A percentile compares a stretch with the other conserved stretches of the same genome.
Conservation (phyloP, 2,329 filamentous ascomycete species). For the Stachybotrys chlorohalonatus region DNA sequence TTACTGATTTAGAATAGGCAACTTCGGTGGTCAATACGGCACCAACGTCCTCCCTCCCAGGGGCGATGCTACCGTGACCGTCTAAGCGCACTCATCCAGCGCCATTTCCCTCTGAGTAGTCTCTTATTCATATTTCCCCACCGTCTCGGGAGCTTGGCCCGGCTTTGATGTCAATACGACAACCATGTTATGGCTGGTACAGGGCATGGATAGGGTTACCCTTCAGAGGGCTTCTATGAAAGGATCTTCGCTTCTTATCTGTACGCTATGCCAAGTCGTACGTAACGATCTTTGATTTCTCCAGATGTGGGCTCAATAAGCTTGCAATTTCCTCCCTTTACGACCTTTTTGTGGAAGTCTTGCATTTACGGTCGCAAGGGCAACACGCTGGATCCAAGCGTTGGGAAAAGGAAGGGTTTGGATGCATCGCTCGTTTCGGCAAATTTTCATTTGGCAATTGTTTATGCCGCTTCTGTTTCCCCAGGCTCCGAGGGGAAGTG, state of each 20-base stretch:
- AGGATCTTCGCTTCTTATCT: conserved; percentile 22
- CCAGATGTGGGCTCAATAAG: background rate
- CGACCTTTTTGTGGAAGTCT: background rate
- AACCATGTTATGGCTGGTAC: conserved; percentile 2
- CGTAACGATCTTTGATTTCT: conserved; percentile 17
- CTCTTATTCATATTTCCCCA: background rate
- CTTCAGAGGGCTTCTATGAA: background rate
- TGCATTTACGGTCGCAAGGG: background rate
- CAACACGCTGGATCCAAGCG: background rate
- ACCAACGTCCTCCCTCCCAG: conserved; percentile 37
- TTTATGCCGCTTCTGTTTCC: too few relatives aligned
- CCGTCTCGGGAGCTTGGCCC: background rate
- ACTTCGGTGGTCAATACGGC: conserved; percentile 41
- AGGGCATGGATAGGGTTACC: background rate
- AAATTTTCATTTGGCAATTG: too few relatives aligned
- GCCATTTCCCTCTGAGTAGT: background rate
- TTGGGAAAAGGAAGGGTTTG: background rate
- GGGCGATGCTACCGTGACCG: conserved; percentile 11
- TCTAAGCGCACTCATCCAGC: conserved; percentile 12
- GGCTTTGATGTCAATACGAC: conserved; percentile 3
- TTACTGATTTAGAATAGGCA: conserved; percentile 26
- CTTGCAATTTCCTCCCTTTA: background rate
- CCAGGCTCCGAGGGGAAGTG: too few relatives aligned
- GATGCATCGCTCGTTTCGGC: too few relatives aligned
- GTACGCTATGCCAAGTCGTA: conserved; percentile 24